Base-by-base conservation (phyloP, 768 basidiomycete species). In the Tylopilus felleus region DNA sequence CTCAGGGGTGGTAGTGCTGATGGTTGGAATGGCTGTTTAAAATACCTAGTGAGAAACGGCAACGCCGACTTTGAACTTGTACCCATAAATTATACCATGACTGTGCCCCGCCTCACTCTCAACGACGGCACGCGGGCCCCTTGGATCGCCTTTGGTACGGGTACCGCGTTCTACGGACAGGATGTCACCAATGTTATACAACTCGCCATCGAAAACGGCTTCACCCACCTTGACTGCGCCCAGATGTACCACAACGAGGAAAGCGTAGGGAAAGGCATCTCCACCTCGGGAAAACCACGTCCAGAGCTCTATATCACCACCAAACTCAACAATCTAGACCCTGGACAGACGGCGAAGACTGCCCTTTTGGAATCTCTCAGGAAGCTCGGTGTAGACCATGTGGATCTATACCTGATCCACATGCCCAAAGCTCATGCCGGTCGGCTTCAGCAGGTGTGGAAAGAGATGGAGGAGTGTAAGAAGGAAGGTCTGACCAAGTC, bases 211-310 rank as follows among this genome's bases (percentile, higher is more conserved):
- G 29, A 56, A 27, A 55, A 45, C 4, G n/a, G 33, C 21, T 48
- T 36, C 27, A 29, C 27, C 25, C 45, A 43, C 42, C 42, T 23
- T 36, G 43, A 52, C 31, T 46, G 43, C 10, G 43, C 55, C 13
- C 36, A 58, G 47, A 44, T 13, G 28, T 57, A 45, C 23, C 39
- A 21, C 47, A 58, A 51, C 43, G 55, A 58, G 12, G 47, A 45
- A 40, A 40, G 12, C 17, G 21, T 40, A 22, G 39, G 39, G n/a
- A 22, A 47, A 56, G 27, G 43, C 7, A 51, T 51, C 29, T 25
- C 19, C 5, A 21, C 31, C 29, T 44, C 55, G 8, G n/a, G 31
- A 33, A 41, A 39, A 17, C 43, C 23, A 25, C 33, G 47, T 9
- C 35, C 25, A 22, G 38, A 57, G 21, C 27, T 44, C 41, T 39